Evolutionary conservation across 352 stramenopile genomes (phyloP).

Genomic region (Phytophthora crassamura): DNA sequence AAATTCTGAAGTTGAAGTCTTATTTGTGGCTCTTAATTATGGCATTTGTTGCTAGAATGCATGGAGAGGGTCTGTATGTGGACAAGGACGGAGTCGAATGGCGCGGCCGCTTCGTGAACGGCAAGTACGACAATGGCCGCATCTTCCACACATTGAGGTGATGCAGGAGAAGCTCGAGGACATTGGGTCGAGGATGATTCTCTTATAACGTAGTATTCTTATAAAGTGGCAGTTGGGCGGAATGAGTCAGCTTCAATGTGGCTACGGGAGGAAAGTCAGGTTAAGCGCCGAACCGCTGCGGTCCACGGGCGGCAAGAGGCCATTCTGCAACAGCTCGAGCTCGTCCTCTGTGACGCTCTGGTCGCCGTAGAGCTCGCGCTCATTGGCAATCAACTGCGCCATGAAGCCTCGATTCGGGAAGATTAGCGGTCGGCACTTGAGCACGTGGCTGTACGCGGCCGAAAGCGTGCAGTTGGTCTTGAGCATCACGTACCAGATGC

Average conservation of each 20-base stretch:
- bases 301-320: conserved; percentile 62
- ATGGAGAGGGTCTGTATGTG: conserved; percentile 71
- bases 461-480: conserved; percentile 74
- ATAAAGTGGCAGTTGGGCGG: conserved; percentile 17
- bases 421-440: conserved; percentile 77
- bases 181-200: not conserved
- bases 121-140: conserved; percentile 86
- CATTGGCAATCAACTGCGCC: conserved; percentile 74
- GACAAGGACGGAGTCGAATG: conserved; percentile 82
- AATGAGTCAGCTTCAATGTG: conserved; percentile 16
- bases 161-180: not conserved
- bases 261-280: conserved; percentile 50
- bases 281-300: conserved; percentile 64
- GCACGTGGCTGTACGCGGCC: conserved; percentile 81
- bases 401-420: conserved; percentile 86
- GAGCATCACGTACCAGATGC: conserved; percentile 85
- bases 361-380: conserved; percentile 71
- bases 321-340: conserved; percentile 73
- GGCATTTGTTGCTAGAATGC: conserved; percentile 61
- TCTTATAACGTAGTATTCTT: conserved; percentile 32
- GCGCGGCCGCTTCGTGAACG: conserved; percentile 76
- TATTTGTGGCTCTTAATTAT: conserved; percentile 20
- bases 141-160: conserved; percentile 81
- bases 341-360: conserved; percentile 70
- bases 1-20: conserved; percentile 6